Base-by-base conservation (phyloP, 1,284 basidiomycete species). In the Trichosporon coremiiforme region DNA sequence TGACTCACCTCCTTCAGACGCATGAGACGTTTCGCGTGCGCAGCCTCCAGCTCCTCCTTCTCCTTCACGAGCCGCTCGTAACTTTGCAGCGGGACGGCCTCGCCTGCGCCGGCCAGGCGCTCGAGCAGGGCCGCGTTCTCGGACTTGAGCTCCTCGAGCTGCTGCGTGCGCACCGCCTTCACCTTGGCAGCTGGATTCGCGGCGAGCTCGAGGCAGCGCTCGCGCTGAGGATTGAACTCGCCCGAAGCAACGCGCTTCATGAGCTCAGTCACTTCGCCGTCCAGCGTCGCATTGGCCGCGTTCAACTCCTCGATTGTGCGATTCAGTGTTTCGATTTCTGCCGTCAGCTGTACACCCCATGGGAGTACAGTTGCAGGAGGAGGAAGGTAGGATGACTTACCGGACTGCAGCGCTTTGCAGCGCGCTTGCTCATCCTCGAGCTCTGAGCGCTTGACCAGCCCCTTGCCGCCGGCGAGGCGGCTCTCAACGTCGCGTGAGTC, bases 41-140 rank as follows among this genome's bases (percentile, higher is more conserved):
- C 79, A n/a, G 75, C 74, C 62, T 84, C 77, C n/a, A 84, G 72
- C n/a, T 80, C 82, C 10, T 80, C 76, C 47, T 85, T 79, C 67
- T 87, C 85, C 66, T 80, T 78, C 29, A 75, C 72, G 0, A 86
- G 74, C 38, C 84, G 79, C 31, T 85, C 84, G 70, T 82, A 85
- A 45, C 82, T 85, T 65, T 80, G 79, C n/a, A 83, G 75, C 0
- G 86, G 86, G 0, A 87, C 85, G 31, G 41, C 68, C 17, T 38
- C 67, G 9, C 68, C 67, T 5, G 45, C 68, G 20, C 38, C 65
- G 7, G 64, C 41, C 0, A 86, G 68, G 5, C 82, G 75, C 6
- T 77, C 77, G 5, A 87, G 71, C 45, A 87, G 75, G 17, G 83
- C 82, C 15, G 79, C 74, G 72, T 87, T 87, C 78, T 88, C 87